These are phyloP conservation scores for Suillus discolor DNA, from an alignment of 768 basidiomycete genomes.

Conservation along the genomic window DNA sequence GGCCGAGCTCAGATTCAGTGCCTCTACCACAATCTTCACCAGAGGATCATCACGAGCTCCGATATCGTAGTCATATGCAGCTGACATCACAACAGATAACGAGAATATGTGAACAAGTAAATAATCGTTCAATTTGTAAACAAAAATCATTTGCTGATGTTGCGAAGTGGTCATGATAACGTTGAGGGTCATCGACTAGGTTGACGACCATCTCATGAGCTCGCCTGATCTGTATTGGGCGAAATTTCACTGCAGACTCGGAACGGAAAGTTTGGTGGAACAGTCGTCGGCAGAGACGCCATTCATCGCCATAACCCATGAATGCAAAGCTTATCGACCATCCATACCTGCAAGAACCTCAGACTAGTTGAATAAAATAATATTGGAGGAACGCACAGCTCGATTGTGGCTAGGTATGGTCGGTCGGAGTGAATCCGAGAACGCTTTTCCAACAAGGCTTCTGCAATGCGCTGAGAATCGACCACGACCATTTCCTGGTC, in stretches of 20 bases:
- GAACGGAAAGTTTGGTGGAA: conserved; percentile 43
- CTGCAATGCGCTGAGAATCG: conserved; percentile 6
- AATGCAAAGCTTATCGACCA: conserved; percentile 6
- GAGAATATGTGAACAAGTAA: conserved; percentile 8
- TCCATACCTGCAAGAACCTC: conserved; percentile 5
- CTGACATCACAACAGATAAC: conserved; percentile 9
- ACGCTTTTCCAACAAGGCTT: conserved; percentile 11
- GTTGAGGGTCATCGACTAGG: conserved; percentile 29
- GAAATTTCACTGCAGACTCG: conserved; percentile 26
- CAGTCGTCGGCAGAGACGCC: conserved; percentile 34
- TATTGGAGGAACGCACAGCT: neutral
- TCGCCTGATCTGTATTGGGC: conserved; percentile 26
- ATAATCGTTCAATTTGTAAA: neutral
- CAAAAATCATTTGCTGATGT: neutral
- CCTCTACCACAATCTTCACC: neutral
- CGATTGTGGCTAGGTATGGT: conserved; percentile 7
- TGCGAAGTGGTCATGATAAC: conserved; percentile 27
- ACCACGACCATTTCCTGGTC: conserved; percentile 2
- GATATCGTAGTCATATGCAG: conserved; percentile 5
- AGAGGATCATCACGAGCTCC: conserved; percentile 8
- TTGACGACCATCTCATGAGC: conserved; percentile 26
- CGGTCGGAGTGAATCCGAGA: conserved; percentile 13
- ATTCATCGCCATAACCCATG: conserved; percentile 4
- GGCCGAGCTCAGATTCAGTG: neutral
- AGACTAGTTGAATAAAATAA: neutral